Evolutionary conservation across 1,284 basidiomycete genomes (phyloP).

Genomic region (Tilletiaria anomala): DNA sequence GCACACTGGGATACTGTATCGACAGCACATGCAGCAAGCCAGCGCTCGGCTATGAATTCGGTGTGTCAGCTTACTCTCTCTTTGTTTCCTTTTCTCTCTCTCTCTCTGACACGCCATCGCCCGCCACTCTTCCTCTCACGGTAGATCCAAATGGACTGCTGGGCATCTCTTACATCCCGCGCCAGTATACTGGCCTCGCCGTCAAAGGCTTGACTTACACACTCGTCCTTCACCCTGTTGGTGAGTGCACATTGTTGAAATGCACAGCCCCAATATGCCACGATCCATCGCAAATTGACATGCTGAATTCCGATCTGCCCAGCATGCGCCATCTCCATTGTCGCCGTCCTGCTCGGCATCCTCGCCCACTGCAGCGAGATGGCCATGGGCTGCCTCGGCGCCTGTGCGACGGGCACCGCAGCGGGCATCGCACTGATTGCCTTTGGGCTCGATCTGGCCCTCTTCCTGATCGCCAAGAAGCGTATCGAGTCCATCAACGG

Average conservation of each 20-base stretch:
- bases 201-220: conserved; percentile 33
- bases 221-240: conserved; percentile 24
- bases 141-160: conserved; percentile 31
- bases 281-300: too few relatives aligned
- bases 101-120: too few relatives aligned
- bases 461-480: conserved; percentile 31
- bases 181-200: conserved; percentile 15
- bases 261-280: too few relatives aligned
- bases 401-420: conserved; percentile 20
- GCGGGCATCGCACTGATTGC: conserved; percentile 20
- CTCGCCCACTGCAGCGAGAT: conserved; percentile 23
- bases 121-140: too few relatives aligned
- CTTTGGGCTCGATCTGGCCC: conserved; percentile 27
- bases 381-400: conserved; percentile 16
- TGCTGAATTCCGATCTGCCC: too few relatives aligned
- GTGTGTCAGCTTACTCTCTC: too few relatives aligned
- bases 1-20: conserved; percentile 23
- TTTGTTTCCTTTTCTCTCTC: too few relatives aligned
- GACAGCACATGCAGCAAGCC: conserved; percentile 12
- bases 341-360: conserved; percentile 21
- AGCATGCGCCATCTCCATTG: conserved; percentile 10
- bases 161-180: conserved; percentile 12
- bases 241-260: too few relatives aligned
- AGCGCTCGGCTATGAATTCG: conserved; percentile 22
- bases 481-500: conserved; percentile 23